A percentile compares a stretch with the other conserved stretches of the same genome.
Conservation (phyloP, 768 basidiomycete genomes). For the Chalciporus sphaerocephalus region DNA sequence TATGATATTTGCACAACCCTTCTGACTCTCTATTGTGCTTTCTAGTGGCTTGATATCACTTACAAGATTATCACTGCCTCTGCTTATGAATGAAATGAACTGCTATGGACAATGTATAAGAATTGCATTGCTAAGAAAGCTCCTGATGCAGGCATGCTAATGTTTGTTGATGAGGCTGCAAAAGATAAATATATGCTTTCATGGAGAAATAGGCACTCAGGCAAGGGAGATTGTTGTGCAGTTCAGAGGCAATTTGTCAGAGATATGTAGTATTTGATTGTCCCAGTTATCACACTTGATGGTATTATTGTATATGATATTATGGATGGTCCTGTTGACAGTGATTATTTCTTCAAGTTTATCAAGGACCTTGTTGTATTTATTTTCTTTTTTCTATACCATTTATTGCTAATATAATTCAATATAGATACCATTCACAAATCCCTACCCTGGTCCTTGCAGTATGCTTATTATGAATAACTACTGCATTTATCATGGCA, state of each 20-base stretch:
- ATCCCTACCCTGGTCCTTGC: slow-evolving; percentile 6
- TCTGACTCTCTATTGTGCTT: not conserved
- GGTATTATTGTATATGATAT: slow-evolving; percentile 18
- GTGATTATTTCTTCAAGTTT: slow-evolving; percentile 4
- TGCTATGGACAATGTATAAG: slow-evolving; percentile 2
- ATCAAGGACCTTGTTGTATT: slow-evolving; percentile 9
- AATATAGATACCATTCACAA: not conserved
- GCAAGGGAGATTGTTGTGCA: not conserved
- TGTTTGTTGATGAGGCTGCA: slow-evolving; percentile 21
- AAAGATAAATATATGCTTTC: slow-evolving; percentile 3
- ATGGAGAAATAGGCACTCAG: not conserved
- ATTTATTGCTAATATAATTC: too few relatives aligned
- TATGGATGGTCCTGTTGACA: slow-evolving; percentile 14
- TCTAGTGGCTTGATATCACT: not conserved
- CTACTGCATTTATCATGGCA: slow-evolving; percentile 22
- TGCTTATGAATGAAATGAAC: slow-evolving; percentile 14
- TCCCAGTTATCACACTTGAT: slow-evolving; percentile 19
- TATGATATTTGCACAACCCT: not conserved
- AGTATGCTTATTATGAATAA: slow-evolving; percentile 27
- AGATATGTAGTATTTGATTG: slow-evolving; percentile 9
- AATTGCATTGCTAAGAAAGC: slow-evolving; percentile 10
- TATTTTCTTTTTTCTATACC: not conserved
- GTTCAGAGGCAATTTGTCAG: slow-evolving; percentile 7
- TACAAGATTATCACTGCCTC: not conserved
- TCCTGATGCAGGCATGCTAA: slow-evolving; percentile 18